Evolutionary conservation across 192 early-diverging fungal species (phyloP), one percentile per base, ranked within the genome.

Genomic region (Rhizophlyctis rosea): DNA sequence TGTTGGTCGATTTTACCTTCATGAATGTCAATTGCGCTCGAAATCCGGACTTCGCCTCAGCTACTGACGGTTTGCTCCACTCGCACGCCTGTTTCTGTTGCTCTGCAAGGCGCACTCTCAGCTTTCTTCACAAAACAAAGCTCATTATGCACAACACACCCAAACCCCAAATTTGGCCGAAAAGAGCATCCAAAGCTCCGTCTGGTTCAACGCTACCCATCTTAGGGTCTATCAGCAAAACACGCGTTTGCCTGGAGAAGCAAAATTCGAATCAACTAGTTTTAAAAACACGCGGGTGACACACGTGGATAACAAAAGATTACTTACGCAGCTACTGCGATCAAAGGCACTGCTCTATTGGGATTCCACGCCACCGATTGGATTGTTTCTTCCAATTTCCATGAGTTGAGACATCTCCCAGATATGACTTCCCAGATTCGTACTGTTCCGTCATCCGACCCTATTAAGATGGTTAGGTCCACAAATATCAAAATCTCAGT

Each of bases 351-450:
- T 0, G 87, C 81, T 14, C 81, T 74, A 76, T 83, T 91, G 13
- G 97, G 94, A 66, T 90, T 94, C 97, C 97, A 99, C 25, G 87
- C 81, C 21, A 97, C 86, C 14, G 77, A 72, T 61, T 86, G 73
- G 33, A 96, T 85, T 5, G 81, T 61, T 9, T 81, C 86, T 24
- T 84, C 85, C 27, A 95, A 64, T 34, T 82, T 71, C 86, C 91
- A 92, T 18, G 80, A 81, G 47, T 82, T 74, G 52, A 96, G 77
- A 69, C 90, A 93, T 48, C 95, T 87, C 27, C 93, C 94, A 4
- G 94, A 93, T 23, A 82, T 65, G 14, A 98, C 69, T 76, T 99
- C 97, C 93, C 93, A 99, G 28, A 95, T 62, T 14, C 89, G 82
- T 52, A 94, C 85, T 25, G 90, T 90, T 30, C 83, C 71, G 72